phyloP scores from a whole-genome alignment of 2,329 filamentous ascomycete species.

The Ophiostoma angusticollis region DNA sequence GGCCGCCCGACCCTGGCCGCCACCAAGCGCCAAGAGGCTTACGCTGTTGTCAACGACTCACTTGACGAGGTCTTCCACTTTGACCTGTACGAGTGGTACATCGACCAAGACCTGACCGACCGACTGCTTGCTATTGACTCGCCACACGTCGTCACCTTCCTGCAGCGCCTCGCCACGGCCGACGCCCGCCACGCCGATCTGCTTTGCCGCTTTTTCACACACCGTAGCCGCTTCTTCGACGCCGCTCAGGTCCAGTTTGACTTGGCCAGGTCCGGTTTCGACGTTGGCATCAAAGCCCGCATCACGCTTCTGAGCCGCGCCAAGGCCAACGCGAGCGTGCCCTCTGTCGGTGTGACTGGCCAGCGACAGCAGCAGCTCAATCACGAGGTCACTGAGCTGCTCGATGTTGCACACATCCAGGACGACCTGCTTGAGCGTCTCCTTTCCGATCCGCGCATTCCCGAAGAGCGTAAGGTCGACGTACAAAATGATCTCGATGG shows the following conservation, averaged over 20 bases:
- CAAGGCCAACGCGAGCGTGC: conserved; percentile 81
- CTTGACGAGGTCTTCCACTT: conserved; percentile 91
- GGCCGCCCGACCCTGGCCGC: conserved; percentile 63
- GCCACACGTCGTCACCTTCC: conserved; percentile 72
- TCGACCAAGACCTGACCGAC: conserved; percentile 70
- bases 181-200: conserved; percentile 75
- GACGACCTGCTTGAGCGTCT: conserved; percentile 78
- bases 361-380: conserved; percentile 75
- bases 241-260: conserved; percentile 77
- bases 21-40: conserved; percentile 75
- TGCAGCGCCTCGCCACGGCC: conserved; percentile 60
- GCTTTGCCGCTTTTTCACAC: conserved; percentile 83
- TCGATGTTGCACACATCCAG: conserved; percentile 91
- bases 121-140: conserved; percentile 76
- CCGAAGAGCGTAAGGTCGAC: conserved; percentile 46
- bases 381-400: conserved; percentile 70
- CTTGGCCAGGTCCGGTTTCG: conserved; percentile 72
- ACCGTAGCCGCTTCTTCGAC: conserved; percentile 69
- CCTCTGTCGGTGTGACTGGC: conserved; percentile 61
- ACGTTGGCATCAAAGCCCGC: conserved; percentile 66
- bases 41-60: conserved; percentile 77
- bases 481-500: conserved; percentile 61
- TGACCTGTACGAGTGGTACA: conserved; percentile 96
- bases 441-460: conserved; percentile 57
- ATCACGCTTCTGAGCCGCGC: conserved; percentile 85